Evolutionary conservation across 2,329 filamentous ascomycete species (phyloP), one percentile per base, ranked within the genome.

Genomic region (Ceratocystis cubensis): DNA sequence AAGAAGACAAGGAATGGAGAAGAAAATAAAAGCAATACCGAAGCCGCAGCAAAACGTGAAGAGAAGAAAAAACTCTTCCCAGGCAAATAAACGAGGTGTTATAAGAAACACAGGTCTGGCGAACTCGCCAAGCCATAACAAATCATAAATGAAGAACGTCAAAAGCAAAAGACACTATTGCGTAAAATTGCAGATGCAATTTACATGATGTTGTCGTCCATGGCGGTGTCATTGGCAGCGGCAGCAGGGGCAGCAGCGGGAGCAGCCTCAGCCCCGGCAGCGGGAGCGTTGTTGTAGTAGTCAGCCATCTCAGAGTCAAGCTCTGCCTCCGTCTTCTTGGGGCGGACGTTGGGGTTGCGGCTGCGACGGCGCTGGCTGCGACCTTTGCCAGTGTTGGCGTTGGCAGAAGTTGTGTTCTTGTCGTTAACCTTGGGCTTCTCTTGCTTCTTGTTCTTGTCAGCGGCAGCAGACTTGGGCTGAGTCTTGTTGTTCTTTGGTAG

Each of bases 261-360:
- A 37, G 78, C 80, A 64, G 77, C 75, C 50, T 78, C 77, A 69
- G 78, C 77, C n/a, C 48, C 68, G 70, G 77, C 74, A 44, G 72
- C 72, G 68, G 77, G 75, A 50, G 76, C 76, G 33, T 76, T 72
- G 65, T 81, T 85, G 75, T 95, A 97, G 79, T 99, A 99, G 76
- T 97, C 94, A 22, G 85, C 87, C 94, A 99, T 99, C 76, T 99
- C 94, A 3, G 90, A 91, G 75, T 99, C 94, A 30, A 99, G 85
- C 79, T 99, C 92, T 75, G 96, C 93, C 1, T 88, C 86, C 0
- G 91, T 96, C 88, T 97, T 97, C 79, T 95, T 81, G 73, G 86
- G 78, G 71, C 88, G 81, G 72, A 88, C 84, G 70, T 82, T 79
- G 73, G 79, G 87, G 71, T 86, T 85, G 74, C 81, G 82, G 53